Conservation (phyloP, 176 grass and related monocot genomes). For the Zea luxurians region DNA sequence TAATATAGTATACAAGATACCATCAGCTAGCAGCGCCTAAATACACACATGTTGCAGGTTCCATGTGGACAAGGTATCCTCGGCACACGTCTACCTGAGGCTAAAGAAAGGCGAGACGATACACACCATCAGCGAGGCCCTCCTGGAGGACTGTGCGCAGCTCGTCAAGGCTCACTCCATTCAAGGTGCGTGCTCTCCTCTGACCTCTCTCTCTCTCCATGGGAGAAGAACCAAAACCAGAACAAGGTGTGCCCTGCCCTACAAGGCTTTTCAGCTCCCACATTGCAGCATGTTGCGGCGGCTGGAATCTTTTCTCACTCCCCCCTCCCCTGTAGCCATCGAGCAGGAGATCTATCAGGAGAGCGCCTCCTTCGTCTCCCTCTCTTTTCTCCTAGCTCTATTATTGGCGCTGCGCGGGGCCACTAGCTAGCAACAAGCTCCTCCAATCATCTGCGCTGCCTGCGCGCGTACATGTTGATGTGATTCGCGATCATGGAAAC, state of each 20-base stretch:
- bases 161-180: slow-evolving; percentile 97
- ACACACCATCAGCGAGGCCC: slow-evolving; percentile 68
- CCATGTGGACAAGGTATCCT: slow-evolving; percentile 97
- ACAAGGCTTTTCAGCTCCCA: slow-evolving; percentile 37
- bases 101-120: slow-evolving; percentile 82
- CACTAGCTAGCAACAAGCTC: neutral
- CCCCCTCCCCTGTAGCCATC: no score
- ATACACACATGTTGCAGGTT: slow-evolving; percentile 50
- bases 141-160: slow-evolving; percentile 89
- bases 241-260: slow-evolving; percentile 28
- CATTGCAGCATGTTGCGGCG: slow-evolving; percentile 10
- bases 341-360: no score
- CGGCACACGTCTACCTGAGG: slow-evolving; percentile 96
- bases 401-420: slow-evolving; percentile 46
- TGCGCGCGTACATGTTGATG: no score
- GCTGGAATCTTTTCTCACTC: slow-evolving; percentile 20
- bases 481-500: slow-evolving; percentile 32
- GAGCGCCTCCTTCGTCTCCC: neutral
- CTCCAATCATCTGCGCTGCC: slow-evolving; percentile 17
- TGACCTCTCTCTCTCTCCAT: neutral
- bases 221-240: slow-evolving; percentile 19
- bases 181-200: slow-evolving; percentile 56
- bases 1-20: no score
- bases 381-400: slow-evolving; percentile 9
- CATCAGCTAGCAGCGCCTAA: no score